Evolutionary conservation across 257 asterid species (phyloP).

Genomic region (Solanum ossicruentum): DNA sequence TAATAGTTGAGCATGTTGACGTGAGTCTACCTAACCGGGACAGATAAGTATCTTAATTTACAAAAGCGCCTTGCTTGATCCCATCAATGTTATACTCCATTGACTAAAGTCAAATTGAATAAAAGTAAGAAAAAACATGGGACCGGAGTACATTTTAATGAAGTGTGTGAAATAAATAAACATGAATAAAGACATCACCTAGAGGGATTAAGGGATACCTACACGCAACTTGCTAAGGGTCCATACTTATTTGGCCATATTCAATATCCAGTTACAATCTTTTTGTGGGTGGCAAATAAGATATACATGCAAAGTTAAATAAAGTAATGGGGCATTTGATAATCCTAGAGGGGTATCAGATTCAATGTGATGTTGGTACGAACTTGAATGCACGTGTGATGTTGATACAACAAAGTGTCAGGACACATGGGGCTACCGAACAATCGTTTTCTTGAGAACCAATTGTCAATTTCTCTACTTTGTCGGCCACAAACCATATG

Average conservation of each 20-base stretch:
- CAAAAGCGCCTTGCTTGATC: background rate
- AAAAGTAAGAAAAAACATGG: background rate
- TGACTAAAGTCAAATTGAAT: background rate
- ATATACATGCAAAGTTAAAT: background rate
- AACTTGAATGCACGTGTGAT: conserved; percentile 22
- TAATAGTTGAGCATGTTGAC: background rate
- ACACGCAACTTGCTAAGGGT: background rate
- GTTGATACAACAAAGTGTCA: conserved; percentile 14
- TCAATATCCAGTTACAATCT: background rate
- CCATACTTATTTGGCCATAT: background rate
- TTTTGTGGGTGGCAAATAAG: background rate
- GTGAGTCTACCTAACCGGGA: background rate
- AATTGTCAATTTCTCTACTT: conserved; percentile 4
- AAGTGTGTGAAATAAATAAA: too few relatives aligned
- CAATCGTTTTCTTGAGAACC: conserved; percentile 15
- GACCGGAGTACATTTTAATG: background rate
- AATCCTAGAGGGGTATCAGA: background rate
- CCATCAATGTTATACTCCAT: background rate
- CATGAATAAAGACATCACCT: background rate
- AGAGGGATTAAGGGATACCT: background rate
- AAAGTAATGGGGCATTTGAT: background rate
- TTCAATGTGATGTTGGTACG: background rate
- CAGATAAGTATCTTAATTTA: background rate
- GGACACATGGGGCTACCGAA: conserved; percentile 2
- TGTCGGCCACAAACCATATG: background rate